phyloP scores from a whole-genome alignment of 306 rosid genomes.

The cucumber (Cucumis sativus) region DNA sequence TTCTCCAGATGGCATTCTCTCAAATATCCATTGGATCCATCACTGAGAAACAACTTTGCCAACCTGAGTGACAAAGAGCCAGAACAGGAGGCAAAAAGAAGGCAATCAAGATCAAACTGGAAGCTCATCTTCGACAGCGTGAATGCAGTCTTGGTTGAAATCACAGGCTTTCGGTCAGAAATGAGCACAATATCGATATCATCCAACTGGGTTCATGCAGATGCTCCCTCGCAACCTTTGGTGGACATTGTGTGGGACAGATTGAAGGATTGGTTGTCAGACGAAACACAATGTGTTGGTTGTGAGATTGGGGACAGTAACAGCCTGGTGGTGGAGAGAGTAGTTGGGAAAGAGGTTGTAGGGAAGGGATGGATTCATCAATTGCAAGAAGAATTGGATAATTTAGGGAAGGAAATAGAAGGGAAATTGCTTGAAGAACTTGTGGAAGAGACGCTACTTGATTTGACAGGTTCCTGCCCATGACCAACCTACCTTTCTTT shows the following conservation, averaged over 20 bases:
- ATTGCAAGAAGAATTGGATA: conserved; percentile 47
- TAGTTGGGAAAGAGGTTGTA: conserved; percentile 58
- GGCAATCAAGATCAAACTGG: conserved; percentile 54
- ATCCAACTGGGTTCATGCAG: conserved; percentile 25
- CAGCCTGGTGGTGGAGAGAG: conserved; percentile 66
- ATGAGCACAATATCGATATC: conserved; percentile 16
- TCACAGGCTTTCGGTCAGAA: conserved; percentile 31
- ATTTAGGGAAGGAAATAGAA: conserved; percentile 60
- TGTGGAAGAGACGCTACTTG: conserved; percentile 56
- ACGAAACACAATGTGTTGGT: conserved; percentile 32
- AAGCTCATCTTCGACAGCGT: conserved; percentile 76
- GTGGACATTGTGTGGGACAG: conserved; percentile 54
- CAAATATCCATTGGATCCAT: conserved; percentile 70
- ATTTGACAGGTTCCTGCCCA: conserved; percentile 33
- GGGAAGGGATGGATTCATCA: conserved; percentile 59
- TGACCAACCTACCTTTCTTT: neutral
- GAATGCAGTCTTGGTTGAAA: conserved; percentile 45
- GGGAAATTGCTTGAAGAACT: conserved; percentile 57
- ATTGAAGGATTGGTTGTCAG: conserved; percentile 56
- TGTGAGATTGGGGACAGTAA: conserved; percentile 46
- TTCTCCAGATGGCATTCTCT: conserved; percentile 52
- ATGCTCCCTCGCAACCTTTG: conserved; percentile 27
- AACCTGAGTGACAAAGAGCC: conserved; percentile 34
- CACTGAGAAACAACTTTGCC: conserved; percentile 61
- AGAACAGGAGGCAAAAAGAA: conserved; percentile 54